Evolutionary conservation across 306 rosid species (phyloP), one percentile per base, ranked within the genome.

Genomic region (Pterocarpus santalinus): DNA sequence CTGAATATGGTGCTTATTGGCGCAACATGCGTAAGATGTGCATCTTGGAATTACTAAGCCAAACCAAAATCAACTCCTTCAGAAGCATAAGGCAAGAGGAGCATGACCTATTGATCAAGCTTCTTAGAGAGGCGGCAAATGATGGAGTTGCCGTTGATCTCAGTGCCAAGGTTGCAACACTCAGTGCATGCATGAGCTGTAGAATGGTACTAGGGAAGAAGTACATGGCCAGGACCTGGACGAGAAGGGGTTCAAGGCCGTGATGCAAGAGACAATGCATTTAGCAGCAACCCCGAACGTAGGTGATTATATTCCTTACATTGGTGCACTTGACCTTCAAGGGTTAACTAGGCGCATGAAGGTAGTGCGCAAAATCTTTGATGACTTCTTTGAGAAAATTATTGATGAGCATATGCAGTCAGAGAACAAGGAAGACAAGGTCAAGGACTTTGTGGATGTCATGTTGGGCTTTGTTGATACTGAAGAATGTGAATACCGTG

Each of bases 11-110:
- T 17, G 30, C 93, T 7, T 92, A 92, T 52, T 92, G 97, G 97
- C 93, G 94, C 11, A 83, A 89, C 81, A 62, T 86, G 56, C 88
- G 97, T 0, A 90, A 90, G 76, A 87, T 92, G 90, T 90, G 93
- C 87, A 89, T 88, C 1, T 80, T 86, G 4, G 89, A 94, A 51
- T 65, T 92, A 15, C 87, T 94, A 0, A 94, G 96, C 82, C 85
- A 41, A 2, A 3, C 36, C 35, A 90, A 87, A 36, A 83, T 87
- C 32, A 85, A 62, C 5, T 79, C 92, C 17, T 90, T 94, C 80
- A 87, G 28, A 52, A 15, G 69, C 57, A 84, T 72, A 88, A 92
- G 97, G 85, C 86, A 73, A 56, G 88, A 87, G 17, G 98, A 92
- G 81, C 82, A 87, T 9, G 84, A 68, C 17, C 33, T 83, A 0